Percentiles rank a stretch among this genome's conserved stretches.
phyloP scores from a whole-genome alignment of 2,329 filamentous ascomycete genomes.

The Aspergillus sojae region DNA sequence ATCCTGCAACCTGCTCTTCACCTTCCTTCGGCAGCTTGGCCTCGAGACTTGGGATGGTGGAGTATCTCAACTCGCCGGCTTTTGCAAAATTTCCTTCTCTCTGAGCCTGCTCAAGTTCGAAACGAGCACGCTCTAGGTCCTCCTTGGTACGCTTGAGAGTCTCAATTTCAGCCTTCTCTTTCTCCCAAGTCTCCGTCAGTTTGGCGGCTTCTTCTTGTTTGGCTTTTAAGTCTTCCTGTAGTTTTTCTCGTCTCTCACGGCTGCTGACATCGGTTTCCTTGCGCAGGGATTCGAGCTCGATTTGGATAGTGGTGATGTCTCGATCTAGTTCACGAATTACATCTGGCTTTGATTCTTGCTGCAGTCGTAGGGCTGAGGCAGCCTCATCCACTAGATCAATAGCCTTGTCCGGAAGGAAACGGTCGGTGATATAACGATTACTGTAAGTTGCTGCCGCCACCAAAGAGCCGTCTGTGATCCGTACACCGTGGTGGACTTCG shows the following conservation, averaged over 20 bases:
- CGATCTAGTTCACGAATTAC: conserved; percentile 90
- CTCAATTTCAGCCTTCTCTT: conserved; percentile 83
- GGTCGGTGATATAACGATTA: conserved; percentile 95
- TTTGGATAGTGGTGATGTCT: conserved; percentile 96
- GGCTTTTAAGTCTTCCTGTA: conserved; percentile 74
- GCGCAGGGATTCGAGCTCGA: conserved; percentile 89
- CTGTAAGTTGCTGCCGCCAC: conserved; percentile 90
- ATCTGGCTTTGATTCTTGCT: conserved; percentile 96
- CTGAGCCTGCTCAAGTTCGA: conserved; percentile 86
- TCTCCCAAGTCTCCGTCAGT: conserved; percentile 84
- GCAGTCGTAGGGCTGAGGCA: conserved; percentile 82
- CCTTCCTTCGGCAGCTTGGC: conserved; percentile 77
- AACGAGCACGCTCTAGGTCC: conserved; percentile 80
- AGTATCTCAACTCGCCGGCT: conserved; percentile 89
- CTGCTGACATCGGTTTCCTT: conserved; percentile 93
- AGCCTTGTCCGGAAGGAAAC: conserved; percentile 94
- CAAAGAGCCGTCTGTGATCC: conserved; percentile 88
- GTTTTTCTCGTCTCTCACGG: conserved; percentile 81
- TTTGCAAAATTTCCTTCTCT: conserved; percentile 84
- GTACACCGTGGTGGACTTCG: conserved; percentile 93
- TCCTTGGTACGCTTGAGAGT: conserved; percentile 84
- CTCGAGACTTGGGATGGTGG: conserved; percentile 80
- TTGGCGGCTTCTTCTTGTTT: conserved; percentile 76
- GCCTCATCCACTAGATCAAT: conserved; percentile 97
- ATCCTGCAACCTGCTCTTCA: conserved; percentile 47